phyloP scores from a whole-genome alignment of 192 early-diverging fungal genomes.

The Linnemannia hyalina region DNA sequence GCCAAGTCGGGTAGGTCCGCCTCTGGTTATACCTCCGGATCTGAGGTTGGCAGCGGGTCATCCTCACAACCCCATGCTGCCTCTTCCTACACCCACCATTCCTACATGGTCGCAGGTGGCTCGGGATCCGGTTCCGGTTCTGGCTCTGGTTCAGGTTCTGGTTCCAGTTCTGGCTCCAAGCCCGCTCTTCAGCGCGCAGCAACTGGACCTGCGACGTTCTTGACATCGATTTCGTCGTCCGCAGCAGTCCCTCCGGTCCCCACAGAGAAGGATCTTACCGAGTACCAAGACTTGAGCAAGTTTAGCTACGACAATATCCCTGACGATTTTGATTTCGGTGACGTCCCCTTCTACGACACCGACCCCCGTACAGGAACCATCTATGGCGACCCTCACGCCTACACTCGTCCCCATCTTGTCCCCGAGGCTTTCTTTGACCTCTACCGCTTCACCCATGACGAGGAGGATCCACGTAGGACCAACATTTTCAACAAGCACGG shows the following conservation, averaged over 20 bases:
- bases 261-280: neutral
- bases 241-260: conserved; percentile 23
- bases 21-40: conserved; percentile 20
- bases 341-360: conserved; percentile 49
- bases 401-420: conserved; percentile 26
- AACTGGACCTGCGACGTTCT: conserved; percentile 31
- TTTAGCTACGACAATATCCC: conserved; percentile 46
- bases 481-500: conserved; percentile 51
- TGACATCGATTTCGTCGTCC: conserved; percentile 18
- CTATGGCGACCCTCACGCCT: conserved; percentile 49
- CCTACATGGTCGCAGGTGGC: neutral
- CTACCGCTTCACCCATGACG: conserved; percentile 34
- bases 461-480: conserved; percentile 23
- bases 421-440: conserved; percentile 34
- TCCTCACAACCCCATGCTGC: conserved; percentile 11
- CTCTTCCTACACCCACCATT: neutral
- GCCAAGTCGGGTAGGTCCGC: neutral
- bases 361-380: conserved; percentile 43
- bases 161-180: conserved; percentile 24
- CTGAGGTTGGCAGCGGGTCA: neutral
- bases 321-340: conserved; percentile 50
- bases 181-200: conserved; percentile 30
- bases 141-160: neutral
- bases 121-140: neutral
- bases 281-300: conserved; percentile 14